Percentiles rank a stretch among this genome's conserved stretches.
Conservation (phyloP, 768 basidiomycete genomes). For the Tricholomella constricta region DNA sequence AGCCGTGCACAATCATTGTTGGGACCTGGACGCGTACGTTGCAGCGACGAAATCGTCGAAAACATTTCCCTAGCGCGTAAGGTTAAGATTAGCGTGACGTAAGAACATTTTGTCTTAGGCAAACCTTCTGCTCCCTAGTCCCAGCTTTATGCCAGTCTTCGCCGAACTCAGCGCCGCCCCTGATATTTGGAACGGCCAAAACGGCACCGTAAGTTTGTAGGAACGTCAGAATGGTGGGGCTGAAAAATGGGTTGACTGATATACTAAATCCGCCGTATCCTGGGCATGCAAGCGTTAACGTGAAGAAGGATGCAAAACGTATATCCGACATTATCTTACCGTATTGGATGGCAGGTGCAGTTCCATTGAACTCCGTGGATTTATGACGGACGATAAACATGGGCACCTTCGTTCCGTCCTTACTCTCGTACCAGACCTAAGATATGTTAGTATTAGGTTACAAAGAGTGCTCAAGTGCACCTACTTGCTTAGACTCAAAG, state of each 20-base stretch:
- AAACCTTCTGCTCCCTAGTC: slow-evolving; percentile 67
- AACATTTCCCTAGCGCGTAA: slow-evolving; percentile 54
- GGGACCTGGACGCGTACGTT: slow-evolving; percentile 52
- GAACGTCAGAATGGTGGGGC: slow-evolving; percentile 69
- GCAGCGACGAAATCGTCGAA: slow-evolving; percentile 86
- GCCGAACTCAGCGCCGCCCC: slow-evolving; percentile 79
- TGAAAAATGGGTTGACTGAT: slow-evolving; percentile 74
- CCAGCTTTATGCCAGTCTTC: slow-evolving; percentile 85
- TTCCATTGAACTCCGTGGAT: slow-evolving; percentile 68
- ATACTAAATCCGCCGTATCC: slow-evolving; percentile 85
- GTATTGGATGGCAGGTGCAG: slow-evolving; percentile 76
- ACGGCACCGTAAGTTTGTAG: slow-evolving; percentile 70
- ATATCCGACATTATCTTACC: slow-evolving; percentile 45
- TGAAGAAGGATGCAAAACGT: too few relatives aligned
- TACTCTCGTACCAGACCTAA: slow-evolving; percentile 76
- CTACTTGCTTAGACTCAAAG: slow-evolving; percentile 67
- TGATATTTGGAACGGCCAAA: slow-evolving; percentile 58
- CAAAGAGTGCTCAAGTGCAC: slow-evolving; percentile 1
- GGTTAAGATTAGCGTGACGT: slow-evolving; percentile 7
- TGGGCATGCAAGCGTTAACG: slow-evolving; percentile 19
- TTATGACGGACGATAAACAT: slow-evolving; percentile 87
- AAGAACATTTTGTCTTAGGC: slow-evolving; percentile 4
- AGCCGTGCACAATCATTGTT: not conserved
- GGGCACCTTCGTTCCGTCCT: slow-evolving; percentile 79
- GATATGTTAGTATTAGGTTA: not conserved